phyloP scores from a whole-genome alignment of 306 rosid genomes.

The Lathyrus oleraceus region DNA sequence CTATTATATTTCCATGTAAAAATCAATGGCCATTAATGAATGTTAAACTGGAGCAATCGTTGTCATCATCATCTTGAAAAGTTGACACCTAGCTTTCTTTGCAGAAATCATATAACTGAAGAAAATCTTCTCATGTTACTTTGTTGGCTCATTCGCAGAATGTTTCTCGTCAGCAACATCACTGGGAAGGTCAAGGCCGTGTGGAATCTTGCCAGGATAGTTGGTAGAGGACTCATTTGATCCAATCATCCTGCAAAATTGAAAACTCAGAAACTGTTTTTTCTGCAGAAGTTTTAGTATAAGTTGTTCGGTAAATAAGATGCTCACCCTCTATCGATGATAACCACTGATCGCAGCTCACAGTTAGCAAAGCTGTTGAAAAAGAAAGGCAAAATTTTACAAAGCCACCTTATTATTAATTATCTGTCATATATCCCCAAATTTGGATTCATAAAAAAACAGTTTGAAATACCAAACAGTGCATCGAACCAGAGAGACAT shows the following conservation, averaged over 20 bases:
- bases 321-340: constrained; percentile 75
- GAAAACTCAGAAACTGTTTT: not conserved
- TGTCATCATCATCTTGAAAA: not conserved
- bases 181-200: constrained; percentile 76
- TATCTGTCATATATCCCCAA: not conserved
- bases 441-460: constrained; percentile 22
- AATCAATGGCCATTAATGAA: constrained; percentile 13
- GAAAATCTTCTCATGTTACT: constrained; percentile 25
- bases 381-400: not conserved
- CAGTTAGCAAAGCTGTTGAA: constrained; percentile 79
- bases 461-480: too few relatives aligned
- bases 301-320: constrained; percentile 26
- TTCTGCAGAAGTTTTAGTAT: constrained; percentile 15
- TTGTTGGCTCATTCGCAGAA: constrained; percentile 34
- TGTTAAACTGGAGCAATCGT: not conserved
- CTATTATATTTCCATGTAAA: not conserved
- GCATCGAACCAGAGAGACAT: too few relatives aligned
- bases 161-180: constrained; percentile 61
- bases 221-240: constrained; percentile 64
- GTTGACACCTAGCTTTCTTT: not conserved
- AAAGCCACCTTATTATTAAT: not conserved
- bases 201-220: constrained; percentile 71
- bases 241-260: constrained; percentile 60
- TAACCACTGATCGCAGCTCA: constrained; percentile 85
- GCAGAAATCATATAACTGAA: not conserved